Conservation (phyloP, 2,329 filamentous ascomycete species). For the Scorias spongiosa region DNA sequence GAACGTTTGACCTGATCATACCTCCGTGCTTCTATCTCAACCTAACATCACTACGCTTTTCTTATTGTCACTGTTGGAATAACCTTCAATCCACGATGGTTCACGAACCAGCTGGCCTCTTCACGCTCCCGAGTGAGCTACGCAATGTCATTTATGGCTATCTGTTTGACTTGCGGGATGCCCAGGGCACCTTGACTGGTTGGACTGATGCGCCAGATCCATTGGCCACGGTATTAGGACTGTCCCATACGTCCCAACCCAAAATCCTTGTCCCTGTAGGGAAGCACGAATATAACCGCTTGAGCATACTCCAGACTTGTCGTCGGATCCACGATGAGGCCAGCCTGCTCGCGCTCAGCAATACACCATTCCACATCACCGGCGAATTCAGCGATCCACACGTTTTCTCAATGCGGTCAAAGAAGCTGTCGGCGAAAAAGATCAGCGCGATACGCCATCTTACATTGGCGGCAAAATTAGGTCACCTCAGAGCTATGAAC, state of each 20-base stretch:
- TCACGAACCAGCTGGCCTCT: constrained; percentile 6
- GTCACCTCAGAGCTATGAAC: constrained; percentile 18
- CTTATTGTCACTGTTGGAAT: too few species aligned
- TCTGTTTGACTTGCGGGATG: constrained; percentile 9
- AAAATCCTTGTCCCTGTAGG: background rate
- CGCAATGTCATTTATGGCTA: constrained; percentile 16
- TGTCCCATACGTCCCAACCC: background rate
- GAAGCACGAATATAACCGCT: background rate
- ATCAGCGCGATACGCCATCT: constrained; percentile 17
- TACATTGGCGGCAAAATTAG: constrained; percentile 18
- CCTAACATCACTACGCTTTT: too few species aligned
- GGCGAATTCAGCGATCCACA: constrained; percentile 13
- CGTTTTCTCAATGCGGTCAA: constrained; percentile 12
- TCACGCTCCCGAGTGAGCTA: constrained; percentile 16
- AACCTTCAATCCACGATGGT: background rate
- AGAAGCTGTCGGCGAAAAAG: constrained; percentile 8
- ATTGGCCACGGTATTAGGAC: background rate
- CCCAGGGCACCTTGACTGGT: background rate
- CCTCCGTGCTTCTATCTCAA: too few species aligned
- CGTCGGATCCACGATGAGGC: constrained; percentile 13
- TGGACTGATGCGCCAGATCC: background rate
- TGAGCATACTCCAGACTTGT: constrained; percentile 2
- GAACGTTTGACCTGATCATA: too few species aligned
- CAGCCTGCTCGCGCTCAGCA: constrained; percentile 16
- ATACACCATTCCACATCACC: constrained; percentile 15